Evolutionary conservation across 2,329 filamentous ascomycete species (phyloP).

Genomic region (Pestalotiopsis sp.): DNA sequence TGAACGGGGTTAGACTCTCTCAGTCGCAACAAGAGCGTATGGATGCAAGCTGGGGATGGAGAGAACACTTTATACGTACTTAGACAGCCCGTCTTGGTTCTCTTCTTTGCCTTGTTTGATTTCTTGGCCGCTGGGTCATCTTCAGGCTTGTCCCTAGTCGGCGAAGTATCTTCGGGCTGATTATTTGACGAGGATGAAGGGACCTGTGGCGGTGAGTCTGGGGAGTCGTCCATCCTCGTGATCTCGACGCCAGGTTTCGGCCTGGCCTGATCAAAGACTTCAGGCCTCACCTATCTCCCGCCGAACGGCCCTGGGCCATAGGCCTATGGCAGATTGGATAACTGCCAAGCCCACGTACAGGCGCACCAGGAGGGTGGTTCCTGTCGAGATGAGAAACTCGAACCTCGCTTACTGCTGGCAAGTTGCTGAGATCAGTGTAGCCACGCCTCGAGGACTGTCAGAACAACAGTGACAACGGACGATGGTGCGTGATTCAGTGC

Average conservation of each 20-base stretch:
- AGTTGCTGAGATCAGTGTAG: conserved; percentile 5
- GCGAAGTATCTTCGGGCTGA: conserved; percentile 35
- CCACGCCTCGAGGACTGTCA: background rate
- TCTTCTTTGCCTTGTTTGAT: conserved; percentile 55
- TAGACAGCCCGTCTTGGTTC: conserved; percentile 91
- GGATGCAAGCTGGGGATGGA: background rate
- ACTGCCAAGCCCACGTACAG: conserved; percentile 15
- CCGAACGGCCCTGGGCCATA: conserved; percentile 19
- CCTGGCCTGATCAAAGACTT: background rate
- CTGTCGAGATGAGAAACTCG: background rate
- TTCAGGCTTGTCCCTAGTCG: conserved; percentile 34
- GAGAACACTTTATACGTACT: conserved; percentile 58
- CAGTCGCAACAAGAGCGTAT: background rate
- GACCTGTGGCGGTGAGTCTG: conserved; percentile 24
- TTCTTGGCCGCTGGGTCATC: conserved; percentile 51
- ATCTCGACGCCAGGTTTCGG: conserved; percentile 10
- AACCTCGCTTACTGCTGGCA: background rate
- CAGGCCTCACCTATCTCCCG: conserved; percentile 17
- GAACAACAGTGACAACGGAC: background rate
- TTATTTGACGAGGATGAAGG: conserved; percentile 23
- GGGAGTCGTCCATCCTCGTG: conserved; percentile 31
- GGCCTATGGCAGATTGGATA: conserved; percentile 23
- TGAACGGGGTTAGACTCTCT: conserved; percentile 19
- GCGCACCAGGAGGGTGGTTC: background rate
- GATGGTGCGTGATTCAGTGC: background rate